Evolutionary conservation across 2,329 filamentous ascomycete genomes (phyloP), one percentile per base, ranked within the genome.

Genomic region (Talaromyces sp.): DNA sequence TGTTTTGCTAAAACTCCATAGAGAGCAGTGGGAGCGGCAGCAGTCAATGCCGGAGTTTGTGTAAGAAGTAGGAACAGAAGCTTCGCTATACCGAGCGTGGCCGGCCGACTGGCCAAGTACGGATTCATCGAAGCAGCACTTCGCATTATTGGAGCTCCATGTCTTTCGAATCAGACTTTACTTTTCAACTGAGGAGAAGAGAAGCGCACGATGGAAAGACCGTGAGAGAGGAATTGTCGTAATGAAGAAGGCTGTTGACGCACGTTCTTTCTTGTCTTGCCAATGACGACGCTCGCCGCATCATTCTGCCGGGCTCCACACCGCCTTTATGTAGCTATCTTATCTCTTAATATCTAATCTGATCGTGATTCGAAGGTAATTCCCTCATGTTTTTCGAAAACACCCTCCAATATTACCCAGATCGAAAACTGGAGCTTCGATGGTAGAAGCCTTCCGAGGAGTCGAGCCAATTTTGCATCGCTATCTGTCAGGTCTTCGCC

Each of bases 61-160:
- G 73, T 69, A 49, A 80, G 64, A 17, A 73, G 68, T 58, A 81
- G 70, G 61, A 80, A 67, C 13, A 81, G 61, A 59, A 81, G 65
- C 70, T 81, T 82, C 19, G 76, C 75, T 49, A 81, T 68, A 40
- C 78, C 76, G 65, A 82, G 70, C 66, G 78, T 70, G 64, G 77
- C 67, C 29, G 79, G 77, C 72, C 79, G 73, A 66, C 74, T 67
- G 68, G 75, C 73, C 68, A 79, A 67, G 59, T 76, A 74, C 60
- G 72, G 74, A 68, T 71, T 74, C 61, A 70, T 67, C 49, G 40
- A 63, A 27, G 64, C 53, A 22, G 61, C 25, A 51, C 43, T 29
- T 34, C 29, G 64, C 51, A 61, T 54, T 31, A 56, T 29, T 58
- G 49, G 17, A 1, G 40, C n/a, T 58, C 64, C 40, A 65, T 62